Evolutionary conservation across 2,329 filamentous ascomycete genomes (phyloP), one percentile per base, ranked within the genome.

Genomic region (Trichoderma gracile): DNA sequence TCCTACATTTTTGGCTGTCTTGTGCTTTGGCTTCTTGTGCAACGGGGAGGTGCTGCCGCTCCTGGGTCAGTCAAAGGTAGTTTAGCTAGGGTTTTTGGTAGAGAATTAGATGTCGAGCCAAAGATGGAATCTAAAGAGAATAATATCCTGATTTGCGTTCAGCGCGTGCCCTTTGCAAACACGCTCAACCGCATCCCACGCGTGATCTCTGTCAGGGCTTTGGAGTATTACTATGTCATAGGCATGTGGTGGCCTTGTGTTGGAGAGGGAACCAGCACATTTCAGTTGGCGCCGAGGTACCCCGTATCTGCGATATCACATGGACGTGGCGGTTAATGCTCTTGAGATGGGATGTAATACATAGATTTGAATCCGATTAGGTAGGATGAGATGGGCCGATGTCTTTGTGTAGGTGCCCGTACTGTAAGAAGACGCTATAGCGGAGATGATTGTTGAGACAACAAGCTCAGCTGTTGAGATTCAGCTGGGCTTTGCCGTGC

Each of bases 251-350:
- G 33, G 33, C 5, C 27, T 25, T 46, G 19, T 17, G 30, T 33
- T 10, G 30, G 5, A 54, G 17, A 27, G 49, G 17, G 43, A 46
- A 46, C 6, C 38, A 54, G 19, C 10, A 54, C 15, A 62, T 62
- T 61, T 68, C 67, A 68, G 45, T 64, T 66, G 63, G 66, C 65
- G 67, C 65, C 63, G 52, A 68, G 65, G 67, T 46, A 61, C 64
- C 47, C 53, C 53, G 43, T 58, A 54, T 56, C 63, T 65, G 30
- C 45, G 42, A 43, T 33, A 65, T 65, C 63, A 65, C 63, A 60
- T 49, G 42, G 30, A n/a, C 45, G 52, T 58, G 19, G 27, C 40
- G 21, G 42, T 33, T 52, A 27, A 15, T 10, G 30, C 30, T 33
- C n/a, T 9, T 33, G 30, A 9, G 30, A 33, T 3, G 30, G 30